These are phyloP conservation scores for Puccinia brachypodii DNA, from an alignment of 1,284 basidiomycete genomes.

Conservation along the genomic window DNA sequence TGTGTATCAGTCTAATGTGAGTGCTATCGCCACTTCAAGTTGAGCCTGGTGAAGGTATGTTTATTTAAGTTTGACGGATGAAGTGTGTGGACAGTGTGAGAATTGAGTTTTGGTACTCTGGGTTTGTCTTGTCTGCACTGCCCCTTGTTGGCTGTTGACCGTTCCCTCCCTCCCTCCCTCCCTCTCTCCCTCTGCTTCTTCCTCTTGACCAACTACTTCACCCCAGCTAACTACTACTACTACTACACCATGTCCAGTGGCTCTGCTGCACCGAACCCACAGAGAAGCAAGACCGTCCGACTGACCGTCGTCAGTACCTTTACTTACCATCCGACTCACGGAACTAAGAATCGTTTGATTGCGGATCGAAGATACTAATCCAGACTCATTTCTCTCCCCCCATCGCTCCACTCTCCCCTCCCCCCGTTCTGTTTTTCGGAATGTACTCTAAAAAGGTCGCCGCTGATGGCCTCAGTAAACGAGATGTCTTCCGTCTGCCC, in stretches of 20 bases:
- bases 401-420: background rate
- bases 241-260: constrained; percentile 50
- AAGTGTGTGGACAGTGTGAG: too few relatives aligned
- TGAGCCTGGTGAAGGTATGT: too few relatives aligned
- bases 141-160: too few relatives aligned
- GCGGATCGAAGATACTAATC: background rate
- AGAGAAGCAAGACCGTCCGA: constrained; percentile 56
- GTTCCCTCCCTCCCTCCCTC: background rate
- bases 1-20: too few relatives aligned
- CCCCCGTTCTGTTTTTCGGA: background rate
- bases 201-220: background rate
- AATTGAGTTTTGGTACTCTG: too few relatives aligned
- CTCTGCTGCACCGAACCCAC: constrained; percentile 50
- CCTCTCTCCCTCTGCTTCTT: background rate
- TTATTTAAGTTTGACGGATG: too few relatives aligned
- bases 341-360: background rate
- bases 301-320: constrained; percentile 54
- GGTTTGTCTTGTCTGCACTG: too few relatives aligned
- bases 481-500: constrained; percentile 85
- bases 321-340: constrained; percentile 13
- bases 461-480: constrained; percentile 81
- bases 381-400: background rate
- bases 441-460: constrained; percentile 65
- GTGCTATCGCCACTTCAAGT: too few relatives aligned
- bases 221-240: too few relatives aligned